Percentiles rank a stretch among this genome's conserved stretches.
phyloP scores from a whole-genome alignment of 2,329 filamentous ascomycete species.

The Aspergillus brunneoviolaceus region DNA sequence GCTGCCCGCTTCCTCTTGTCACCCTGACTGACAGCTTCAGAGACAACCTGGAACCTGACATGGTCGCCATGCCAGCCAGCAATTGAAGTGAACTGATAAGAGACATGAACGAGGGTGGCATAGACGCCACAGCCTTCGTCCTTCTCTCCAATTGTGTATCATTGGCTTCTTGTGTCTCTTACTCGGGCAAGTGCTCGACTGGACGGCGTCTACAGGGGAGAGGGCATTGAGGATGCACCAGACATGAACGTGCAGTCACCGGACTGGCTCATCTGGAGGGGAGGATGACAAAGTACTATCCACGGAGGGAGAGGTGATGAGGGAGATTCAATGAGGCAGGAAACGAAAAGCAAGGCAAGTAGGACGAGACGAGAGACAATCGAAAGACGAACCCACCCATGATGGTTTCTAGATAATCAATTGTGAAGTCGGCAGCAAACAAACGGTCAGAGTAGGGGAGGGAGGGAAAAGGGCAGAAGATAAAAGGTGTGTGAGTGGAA shows the following conservation, averaged over 20 bases:
- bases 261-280: neutral
- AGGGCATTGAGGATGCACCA: neutral
- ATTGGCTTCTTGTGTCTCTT: neutral
- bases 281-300: neutral
- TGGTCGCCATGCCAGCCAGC: neutral
- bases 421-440: neutral
- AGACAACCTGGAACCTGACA: neutral
- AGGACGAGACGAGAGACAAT: conserved; percentile 16
- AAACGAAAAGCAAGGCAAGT: conserved; percentile 2
- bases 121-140: neutral
- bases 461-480: conserved; percentile 2
- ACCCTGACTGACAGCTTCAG: neutral
- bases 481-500: neutral
- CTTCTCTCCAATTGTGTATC: neutral
- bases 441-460: neutral
- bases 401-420: conserved; percentile 8
- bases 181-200: neutral
- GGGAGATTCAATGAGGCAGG: conserved; percentile 7
- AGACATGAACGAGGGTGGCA: neutral
- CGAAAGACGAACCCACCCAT: conserved; percentile 22
- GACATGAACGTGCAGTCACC: neutral
- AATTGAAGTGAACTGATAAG: neutral
- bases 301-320: neutral
- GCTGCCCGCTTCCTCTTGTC: neutral
- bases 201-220: neutral